Evolutionary conservation across 2,329 filamentous ascomycete genomes (phyloP).

Genomic region (Cordyceps cicadae): DNA sequence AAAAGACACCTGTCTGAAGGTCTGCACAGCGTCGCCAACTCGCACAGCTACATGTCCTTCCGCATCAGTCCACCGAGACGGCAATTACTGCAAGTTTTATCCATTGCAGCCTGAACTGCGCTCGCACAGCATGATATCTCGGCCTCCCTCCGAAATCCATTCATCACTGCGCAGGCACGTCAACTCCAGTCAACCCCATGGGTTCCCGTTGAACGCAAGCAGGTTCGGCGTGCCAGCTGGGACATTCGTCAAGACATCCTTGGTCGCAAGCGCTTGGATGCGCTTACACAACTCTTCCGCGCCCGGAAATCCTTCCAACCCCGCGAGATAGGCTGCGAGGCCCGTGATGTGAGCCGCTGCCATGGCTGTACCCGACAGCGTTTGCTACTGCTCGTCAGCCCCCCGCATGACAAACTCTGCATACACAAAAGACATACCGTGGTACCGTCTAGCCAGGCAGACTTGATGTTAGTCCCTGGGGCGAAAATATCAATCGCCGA

Average conservation of each 20-base stretch:
- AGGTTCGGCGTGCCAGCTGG: constrained; percentile 37
- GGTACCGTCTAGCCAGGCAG: constrained; percentile 34
- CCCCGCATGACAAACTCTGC: not conserved
- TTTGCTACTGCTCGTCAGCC: constrained; percentile 12
- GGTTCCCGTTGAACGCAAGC: constrained; percentile 43
- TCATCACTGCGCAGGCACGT: too few species aligned
- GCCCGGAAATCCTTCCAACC: constrained; percentile 16
- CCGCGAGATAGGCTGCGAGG: constrained; percentile 20
- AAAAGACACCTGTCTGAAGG: not conserved
- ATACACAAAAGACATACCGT: constrained; percentile 19
- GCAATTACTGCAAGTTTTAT: not conserved
- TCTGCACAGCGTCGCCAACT: too few species aligned
- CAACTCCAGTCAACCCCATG: not conserved
- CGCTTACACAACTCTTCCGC: constrained; percentile 38
- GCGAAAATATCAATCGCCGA: constrained; percentile 36
- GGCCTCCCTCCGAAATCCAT: too few species aligned
- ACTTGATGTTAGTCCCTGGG: constrained; percentile 34
- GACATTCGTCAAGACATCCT: constrained; percentile 30
- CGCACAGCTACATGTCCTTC: too few species aligned
- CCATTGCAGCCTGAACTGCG: not conserved
- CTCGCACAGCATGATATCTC: not conserved
- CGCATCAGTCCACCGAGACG: not conserved
- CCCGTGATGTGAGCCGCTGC: constrained; percentile 36
- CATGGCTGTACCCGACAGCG: constrained; percentile 40
- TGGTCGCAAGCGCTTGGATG: constrained; percentile 34